phyloP scores from a whole-genome alignment of 306 rosid species.

The Prunus armeniaca region DNA sequence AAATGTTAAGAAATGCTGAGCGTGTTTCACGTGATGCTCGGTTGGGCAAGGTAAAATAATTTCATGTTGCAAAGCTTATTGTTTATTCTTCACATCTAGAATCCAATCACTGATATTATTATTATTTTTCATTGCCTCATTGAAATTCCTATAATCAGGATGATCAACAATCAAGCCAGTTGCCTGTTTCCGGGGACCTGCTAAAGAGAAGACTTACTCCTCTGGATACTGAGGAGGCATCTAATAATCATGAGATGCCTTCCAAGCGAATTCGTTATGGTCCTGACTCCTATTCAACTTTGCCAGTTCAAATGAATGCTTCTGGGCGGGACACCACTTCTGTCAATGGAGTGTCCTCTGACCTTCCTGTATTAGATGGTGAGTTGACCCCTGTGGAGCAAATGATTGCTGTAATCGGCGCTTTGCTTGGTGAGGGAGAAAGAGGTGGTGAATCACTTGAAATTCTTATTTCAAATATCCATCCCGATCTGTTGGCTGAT shows the following conservation, averaged over 20 bases:
- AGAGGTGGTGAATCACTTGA: constrained; percentile 95
- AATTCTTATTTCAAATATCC: constrained; percentile 84
- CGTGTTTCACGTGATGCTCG: constrained; percentile 75
- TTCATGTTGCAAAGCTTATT: neutral
- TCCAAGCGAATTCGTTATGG: constrained; percentile 66
- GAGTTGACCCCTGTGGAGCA: constrained; percentile 86
- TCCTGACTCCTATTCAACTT: constrained; percentile 40
- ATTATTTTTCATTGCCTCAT: constrained; percentile 15
- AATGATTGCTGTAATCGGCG: constrained; percentile 96
- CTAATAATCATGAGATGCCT: constrained; percentile 60
- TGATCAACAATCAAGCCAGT: constrained; percentile 60
- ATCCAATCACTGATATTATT: neutral
- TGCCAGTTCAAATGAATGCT: constrained; percentile 58
- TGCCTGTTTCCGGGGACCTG: constrained; percentile 56
- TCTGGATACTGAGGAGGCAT: constrained; percentile 60
- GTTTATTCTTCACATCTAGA: constrained; percentile 17
- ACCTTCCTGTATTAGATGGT: constrained; percentile 53
- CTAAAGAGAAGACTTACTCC: constrained; percentile 62
- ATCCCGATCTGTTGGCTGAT: constrained; percentile 96
- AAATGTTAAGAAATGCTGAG: constrained; percentile 73
- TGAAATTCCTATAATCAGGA: constrained; percentile 47
- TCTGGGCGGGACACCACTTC: constrained; percentile 47
- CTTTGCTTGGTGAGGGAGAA: constrained; percentile 98
- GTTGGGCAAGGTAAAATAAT: constrained; percentile 53
- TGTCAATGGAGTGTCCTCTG: constrained; percentile 55